phyloP scores from a whole-genome alignment of 176 grass and related monocot genomes.

The Panicum miliaceum region DNA sequence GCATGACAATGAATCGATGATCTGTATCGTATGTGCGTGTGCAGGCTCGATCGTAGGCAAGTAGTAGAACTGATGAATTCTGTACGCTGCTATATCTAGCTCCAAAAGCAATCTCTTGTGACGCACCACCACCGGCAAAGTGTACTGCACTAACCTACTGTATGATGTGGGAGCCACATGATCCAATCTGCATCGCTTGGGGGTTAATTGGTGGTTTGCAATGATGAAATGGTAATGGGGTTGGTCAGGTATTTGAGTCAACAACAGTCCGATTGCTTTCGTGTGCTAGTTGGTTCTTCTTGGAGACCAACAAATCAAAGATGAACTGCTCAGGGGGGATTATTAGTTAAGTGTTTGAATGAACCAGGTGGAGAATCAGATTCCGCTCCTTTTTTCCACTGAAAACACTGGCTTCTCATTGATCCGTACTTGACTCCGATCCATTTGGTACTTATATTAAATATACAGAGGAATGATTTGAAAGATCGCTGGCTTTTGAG shows the following conservation, averaged over 20 bases:
- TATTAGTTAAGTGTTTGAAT: slow-evolving; percentile 12
- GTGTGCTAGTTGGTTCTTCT: neutral
- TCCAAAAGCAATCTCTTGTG: neutral
- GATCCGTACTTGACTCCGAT: neutral
- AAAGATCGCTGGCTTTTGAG: slow-evolving; percentile 16
- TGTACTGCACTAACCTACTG: neutral
- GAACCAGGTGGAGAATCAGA: neutral
- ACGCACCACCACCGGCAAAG: neutral
- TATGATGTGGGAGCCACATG: slow-evolving; percentile 12
- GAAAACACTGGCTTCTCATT: neutral
- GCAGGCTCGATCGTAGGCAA: neutral
- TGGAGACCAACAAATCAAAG: neutral
- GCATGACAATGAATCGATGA: neutral
- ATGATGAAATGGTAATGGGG: neutral
- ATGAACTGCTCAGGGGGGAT: neutral
- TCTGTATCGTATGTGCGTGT: slow-evolving; percentile 52
- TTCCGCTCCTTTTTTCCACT: neutral
- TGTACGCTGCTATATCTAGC: slow-evolving; percentile 17
- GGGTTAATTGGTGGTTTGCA: slow-evolving; percentile 20
- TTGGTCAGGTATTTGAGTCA: neutral
- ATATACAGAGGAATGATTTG: slow-evolving; percentile 6
- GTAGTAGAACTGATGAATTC: neutral
- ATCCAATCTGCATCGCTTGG: slow-evolving; percentile 8
- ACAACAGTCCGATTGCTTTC: neutral
- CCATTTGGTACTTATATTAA: neutral